Evolutionary conservation across 2,329 filamentous ascomycete species (phyloP).

Genomic region (Rhynchosporium secalis): DNA sequence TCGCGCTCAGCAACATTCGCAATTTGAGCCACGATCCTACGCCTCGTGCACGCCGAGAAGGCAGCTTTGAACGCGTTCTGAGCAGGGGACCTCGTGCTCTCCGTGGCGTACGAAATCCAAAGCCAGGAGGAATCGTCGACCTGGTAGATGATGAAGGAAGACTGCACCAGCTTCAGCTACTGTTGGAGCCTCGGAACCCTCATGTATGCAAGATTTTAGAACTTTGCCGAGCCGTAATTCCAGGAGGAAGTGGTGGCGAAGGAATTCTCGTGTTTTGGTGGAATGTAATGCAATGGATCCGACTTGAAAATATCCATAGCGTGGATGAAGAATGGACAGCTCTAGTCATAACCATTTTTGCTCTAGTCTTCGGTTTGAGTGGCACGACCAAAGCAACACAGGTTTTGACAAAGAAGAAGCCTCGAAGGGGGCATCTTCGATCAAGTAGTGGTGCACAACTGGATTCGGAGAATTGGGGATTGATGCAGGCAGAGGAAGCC

Average conservation of each 20-base stretch:
- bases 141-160: conserved; percentile 61
- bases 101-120: conserved; percentile 56
- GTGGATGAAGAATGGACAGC: conserved; percentile 69
- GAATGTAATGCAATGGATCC: conserved; percentile 71
- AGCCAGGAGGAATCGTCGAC: conserved; percentile 62
- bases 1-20: conserved; percentile 60
- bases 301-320: conserved; percentile 47
- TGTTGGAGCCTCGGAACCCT: conserved; percentile 64
- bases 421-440: conserved; percentile 44
- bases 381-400: conserved; percentile 40
- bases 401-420: conserved; percentile 42
- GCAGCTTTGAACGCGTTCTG: conserved; percentile 47
- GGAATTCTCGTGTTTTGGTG: conserved; percentile 69
- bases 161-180: conserved; percentile 66
- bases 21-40: conserved; percentile 58
- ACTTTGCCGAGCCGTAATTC: conserved; percentile 64
- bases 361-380: conserved; percentile 62
- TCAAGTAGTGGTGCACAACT: conserved; percentile 49
- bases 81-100: conserved; percentile 43
- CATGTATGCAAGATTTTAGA: conserved; percentile 62
- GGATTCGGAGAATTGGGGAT: conserved; percentile 46
- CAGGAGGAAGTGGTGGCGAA: conserved; percentile 57
- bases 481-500: conserved; percentile 49
- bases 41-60: conserved; percentile 54
- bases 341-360: conserved; percentile 62